Conservation (phyloP, 2,329 filamentous ascomycete genomes). For the Cordyceps cicadae region DNA sequence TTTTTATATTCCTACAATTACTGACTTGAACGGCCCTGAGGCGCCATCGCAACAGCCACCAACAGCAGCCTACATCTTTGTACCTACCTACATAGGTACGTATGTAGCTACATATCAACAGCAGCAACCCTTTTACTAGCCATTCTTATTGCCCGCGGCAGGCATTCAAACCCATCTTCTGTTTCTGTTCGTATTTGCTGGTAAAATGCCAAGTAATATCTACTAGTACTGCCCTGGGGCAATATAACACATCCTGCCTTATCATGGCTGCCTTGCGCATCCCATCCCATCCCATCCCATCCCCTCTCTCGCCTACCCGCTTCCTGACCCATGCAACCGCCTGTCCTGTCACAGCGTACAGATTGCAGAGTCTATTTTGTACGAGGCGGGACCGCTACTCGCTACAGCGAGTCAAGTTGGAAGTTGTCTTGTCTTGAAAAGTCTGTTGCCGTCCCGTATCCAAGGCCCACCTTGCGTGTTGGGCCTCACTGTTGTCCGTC, state of each 20-base stretch:
- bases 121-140: neutral
- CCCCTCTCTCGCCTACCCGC: neutral
- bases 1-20: neutral
- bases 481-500: neutral
- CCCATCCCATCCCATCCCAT: neutral
- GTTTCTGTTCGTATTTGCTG: neutral
- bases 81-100: no score
- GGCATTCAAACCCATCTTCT: neutral
- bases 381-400: neutral
- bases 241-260: neutral
- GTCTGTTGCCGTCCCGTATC: constrained; percentile 5
- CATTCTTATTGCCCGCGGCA: neutral
- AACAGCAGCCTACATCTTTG: neutral
- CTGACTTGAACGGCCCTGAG: neutral
- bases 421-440: neutral
- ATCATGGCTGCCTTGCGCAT: neutral
- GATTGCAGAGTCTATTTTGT: neutral
- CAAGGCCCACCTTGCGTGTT: constrained; percentile 1
- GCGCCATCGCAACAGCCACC: neutral
- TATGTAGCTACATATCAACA: neutral
- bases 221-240: no score
- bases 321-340: neutral
- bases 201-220: no score
- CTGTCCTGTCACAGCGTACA: neutral
- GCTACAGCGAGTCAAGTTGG: neutral